phyloP scores from a whole-genome alignment of 768 basidiomycete species.

The Hygrophorus pudorinus region DNA sequence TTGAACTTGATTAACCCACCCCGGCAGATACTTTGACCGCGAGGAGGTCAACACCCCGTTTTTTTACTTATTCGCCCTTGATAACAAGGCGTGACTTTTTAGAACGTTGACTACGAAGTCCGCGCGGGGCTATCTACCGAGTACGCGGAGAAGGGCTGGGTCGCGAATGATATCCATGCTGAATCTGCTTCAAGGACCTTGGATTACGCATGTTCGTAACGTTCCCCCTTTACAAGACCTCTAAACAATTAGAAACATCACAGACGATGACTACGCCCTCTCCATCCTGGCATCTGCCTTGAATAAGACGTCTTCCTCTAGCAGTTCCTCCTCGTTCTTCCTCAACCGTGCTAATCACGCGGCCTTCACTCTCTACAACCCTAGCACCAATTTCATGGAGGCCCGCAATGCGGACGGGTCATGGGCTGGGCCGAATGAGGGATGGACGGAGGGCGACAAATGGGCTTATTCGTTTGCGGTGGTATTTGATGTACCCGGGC shows the following conservation, averaged over 20 bases:
- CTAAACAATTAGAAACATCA: neutral
- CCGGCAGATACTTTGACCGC: constrained; percentile 53
- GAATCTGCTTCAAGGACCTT: constrained; percentile 73
- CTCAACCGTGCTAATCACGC: constrained; percentile 41
- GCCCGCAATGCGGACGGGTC: constrained; percentile 56
- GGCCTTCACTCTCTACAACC: constrained; percentile 61
- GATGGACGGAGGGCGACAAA: constrained; percentile 73
- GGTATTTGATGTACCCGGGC: constrained; percentile 54
- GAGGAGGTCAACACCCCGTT: constrained; percentile 40
- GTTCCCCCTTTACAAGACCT: constrained; percentile 12
- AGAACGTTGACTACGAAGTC: constrained; percentile 74
- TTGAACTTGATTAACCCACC: constrained; percentile 2
- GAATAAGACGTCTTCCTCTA: constrained; percentile 36
- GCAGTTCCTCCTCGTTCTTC: constrained; percentile 38
- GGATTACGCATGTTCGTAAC: constrained; percentile 71
- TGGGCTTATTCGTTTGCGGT: constrained; percentile 73
- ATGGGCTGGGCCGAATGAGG: constrained; percentile 63
- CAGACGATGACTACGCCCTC: constrained; percentile 74
- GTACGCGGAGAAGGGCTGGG: constrained; percentile 64
- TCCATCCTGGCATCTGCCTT: constrained; percentile 50
- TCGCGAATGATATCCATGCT: constrained; percentile 69
- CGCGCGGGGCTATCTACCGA: constrained; percentile 66
- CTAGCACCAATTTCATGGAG: constrained; percentile 72
- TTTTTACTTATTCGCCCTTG: neutral
- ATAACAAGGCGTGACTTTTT: neutral